phyloP scores from a whole-genome alignment of 2,329 filamentous ascomycete species.

The Fusarium sp. region DNA sequence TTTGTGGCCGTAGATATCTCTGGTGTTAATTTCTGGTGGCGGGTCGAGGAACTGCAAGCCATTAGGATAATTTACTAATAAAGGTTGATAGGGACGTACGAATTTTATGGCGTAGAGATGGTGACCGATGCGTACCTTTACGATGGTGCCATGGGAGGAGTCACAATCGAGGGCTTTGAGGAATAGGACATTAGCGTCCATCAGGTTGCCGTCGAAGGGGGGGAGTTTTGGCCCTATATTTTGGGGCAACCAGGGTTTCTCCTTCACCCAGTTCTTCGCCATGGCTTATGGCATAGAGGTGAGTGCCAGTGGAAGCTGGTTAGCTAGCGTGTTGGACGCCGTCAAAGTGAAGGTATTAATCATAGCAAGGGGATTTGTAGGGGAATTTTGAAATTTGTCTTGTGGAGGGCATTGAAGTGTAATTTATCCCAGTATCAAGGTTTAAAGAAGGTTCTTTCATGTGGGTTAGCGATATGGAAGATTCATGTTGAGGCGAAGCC shows the following conservation, averaged over 20 bases:
- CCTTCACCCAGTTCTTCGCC: neutral
- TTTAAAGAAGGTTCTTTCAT: neutral
- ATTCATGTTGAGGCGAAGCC: accelerated
- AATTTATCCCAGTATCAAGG: neutral
- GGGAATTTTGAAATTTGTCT: accelerated
- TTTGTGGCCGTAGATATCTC: neutral
- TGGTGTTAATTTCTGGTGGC: neutral
- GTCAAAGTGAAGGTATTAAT: neutral
- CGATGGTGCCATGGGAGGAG: neutral
- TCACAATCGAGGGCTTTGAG: neutral
- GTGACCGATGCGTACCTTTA: neutral
- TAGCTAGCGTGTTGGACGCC: neutral
- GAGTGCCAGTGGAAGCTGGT: neutral
- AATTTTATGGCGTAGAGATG: neutral
- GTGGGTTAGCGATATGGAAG: accelerated
- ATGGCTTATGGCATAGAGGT: neutral
- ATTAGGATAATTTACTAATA: neutral
- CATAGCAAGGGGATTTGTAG: no score
- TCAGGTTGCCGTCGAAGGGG: neutral
- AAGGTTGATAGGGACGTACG: neutral
- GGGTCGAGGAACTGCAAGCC: accelerated
- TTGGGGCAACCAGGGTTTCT: neutral
- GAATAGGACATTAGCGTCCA: neutral
- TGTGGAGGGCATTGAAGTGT: neutral
- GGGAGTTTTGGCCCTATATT: neutral